phyloP scores from a whole-genome alignment of 108 stramenopile species.

The Pseudonitzschia pungens region DNA sequence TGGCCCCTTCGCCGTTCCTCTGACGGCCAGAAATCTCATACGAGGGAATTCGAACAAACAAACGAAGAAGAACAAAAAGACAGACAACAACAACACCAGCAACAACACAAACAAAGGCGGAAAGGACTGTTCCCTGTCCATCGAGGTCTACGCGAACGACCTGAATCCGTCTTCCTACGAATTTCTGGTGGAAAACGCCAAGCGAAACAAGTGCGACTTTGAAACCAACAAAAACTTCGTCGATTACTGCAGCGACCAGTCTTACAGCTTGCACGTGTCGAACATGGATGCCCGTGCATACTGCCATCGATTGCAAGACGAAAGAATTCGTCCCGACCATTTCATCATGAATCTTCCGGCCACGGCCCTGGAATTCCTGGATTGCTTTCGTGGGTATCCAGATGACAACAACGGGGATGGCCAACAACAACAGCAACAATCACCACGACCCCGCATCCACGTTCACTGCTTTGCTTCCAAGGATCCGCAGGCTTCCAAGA shows the following conservation, averaged over 20 bases:
- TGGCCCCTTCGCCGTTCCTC: slow-evolving; percentile 96
- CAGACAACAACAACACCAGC: slow-evolving; percentile 17
- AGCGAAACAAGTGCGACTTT: slow-evolving; percentile 75
- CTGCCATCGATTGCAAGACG: slow-evolving; percentile 65
- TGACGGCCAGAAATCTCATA: slow-evolving; percentile 47
- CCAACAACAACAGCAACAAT: not conserved
- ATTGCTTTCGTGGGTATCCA: slow-evolving; percentile 86
- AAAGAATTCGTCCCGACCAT: slow-evolving; percentile 63
- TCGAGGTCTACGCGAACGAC: slow-evolving; percentile 74
- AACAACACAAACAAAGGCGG: not conserved
- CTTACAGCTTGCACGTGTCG: slow-evolving; percentile 47
- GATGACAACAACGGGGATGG: not conserved
- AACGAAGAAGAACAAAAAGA: not conserved
- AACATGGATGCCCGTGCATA: slow-evolving; percentile 92
- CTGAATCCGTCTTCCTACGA: slow-evolving; percentile 87
- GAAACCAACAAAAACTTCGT: not conserved
- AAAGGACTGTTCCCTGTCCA: not conserved
- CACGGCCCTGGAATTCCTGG: slow-evolving; percentile 89
- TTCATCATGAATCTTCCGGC: slow-evolving; percentile 97
- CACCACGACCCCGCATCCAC: slow-evolving; percentile 63
- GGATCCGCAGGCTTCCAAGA: slow-evolving; percentile 40
- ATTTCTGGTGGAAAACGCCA: slow-evolving; percentile 77
- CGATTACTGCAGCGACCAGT: not conserved
- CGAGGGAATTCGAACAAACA: not conserved
- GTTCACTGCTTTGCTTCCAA: slow-evolving; percentile 84